Evolutionary conservation across 176 grass and related monocot genomes (phyloP), one percentile per base, ranked within the genome.

Genomic region (Themeda triandra): DNA sequence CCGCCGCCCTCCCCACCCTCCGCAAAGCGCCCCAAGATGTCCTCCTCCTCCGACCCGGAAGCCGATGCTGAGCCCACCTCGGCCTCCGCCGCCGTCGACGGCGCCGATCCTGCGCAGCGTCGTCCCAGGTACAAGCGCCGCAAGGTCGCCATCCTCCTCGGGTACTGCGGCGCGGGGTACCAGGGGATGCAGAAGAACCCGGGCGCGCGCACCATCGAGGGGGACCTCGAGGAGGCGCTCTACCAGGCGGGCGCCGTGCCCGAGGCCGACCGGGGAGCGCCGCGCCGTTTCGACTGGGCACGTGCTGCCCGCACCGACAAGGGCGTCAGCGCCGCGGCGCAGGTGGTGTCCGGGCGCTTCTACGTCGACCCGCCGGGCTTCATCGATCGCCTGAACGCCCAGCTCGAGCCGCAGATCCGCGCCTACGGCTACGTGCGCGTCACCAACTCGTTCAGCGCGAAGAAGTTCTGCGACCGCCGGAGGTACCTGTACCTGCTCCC

Each of bases 161-260:
- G 85, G n/a, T 98, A 98, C 75, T 92, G 91, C 69, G 96, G 96
- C 24, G 86, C 93, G 5, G 93, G 96, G 2, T 98, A 98, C 71
- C 96, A 98, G 79, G 96, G 96, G 21, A 98, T 98, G 96, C 96
- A 98, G 86, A 98, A 98, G 91, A 98, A 95, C 13, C 96, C 93
- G 3, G 91, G 96, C 36, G 96, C 96, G 17, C 91, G 88, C 78
- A 98, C 93, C 80, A 98, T 98, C 73, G 93, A 98, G 77, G 93
- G 96, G 24, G 93, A 98, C 82, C 81, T 98, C 56, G 93, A 98
- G 87, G 96, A 98, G 87, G 96, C 93, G 48, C 91, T 98, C 63
- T 95, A 89, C 78, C 89, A 70, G 63, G 91, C 96, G 40, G 91
- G 87, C 51, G 96, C 89, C 29, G 91, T 95, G 41, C 89, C 91